Evolutionary conservation across 352 stramenopile genomes (phyloP), one percentile per base, ranked within the genome.

Genomic region (Phytophthora ohioensis): DNA sequence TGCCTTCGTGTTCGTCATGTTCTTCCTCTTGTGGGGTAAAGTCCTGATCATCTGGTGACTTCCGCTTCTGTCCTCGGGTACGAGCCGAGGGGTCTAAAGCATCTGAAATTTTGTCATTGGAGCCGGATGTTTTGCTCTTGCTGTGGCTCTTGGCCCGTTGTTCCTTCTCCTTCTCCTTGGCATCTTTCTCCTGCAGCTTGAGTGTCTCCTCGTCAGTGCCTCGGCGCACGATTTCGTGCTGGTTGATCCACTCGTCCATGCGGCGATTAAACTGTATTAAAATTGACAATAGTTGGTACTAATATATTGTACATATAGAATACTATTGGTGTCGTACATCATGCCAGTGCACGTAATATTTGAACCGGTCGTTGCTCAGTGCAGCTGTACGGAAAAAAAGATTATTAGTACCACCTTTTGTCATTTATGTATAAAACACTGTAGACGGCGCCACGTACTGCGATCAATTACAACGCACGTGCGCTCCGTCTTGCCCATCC

Each of bases 1-100:
- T 96, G 36, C 97, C 97, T 91, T 99, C 97, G 71, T 99, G 97
- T 76, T 99, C 97, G 73, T 99, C 97, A 57, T 99, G 92, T 64
- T 98, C 92, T 56, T 94, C 86, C 30, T 87, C 79, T 61, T 95
- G 87, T 30, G 97, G 93, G 7, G 84, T 67, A 63, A 98, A 93
- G 32, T 93, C 85, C 59, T 91, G 75, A 45, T 84, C 79, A 42
- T 90, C 82, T 13, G 80, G 59, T n/a, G 70, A 78, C 71, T 94
- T 94, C 57, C 87, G 84, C 71, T 94, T 94, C 54, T 93, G 84
- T 30, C 81, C 87, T 45, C 87, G 78, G 3, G 87, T 93, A 34
- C 85, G 80, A 38, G 76, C 73, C 15, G 57, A 66, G 3, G 78
- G 55, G 13, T 90, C 84, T 3, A n/a, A 27, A 27, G 21, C 56